A percentile compares a stretch with the other conserved stretches of the same genome.
phyloP scores from a whole-genome alignment of 257 asterid genomes.

The Mentha longifolia region DNA sequence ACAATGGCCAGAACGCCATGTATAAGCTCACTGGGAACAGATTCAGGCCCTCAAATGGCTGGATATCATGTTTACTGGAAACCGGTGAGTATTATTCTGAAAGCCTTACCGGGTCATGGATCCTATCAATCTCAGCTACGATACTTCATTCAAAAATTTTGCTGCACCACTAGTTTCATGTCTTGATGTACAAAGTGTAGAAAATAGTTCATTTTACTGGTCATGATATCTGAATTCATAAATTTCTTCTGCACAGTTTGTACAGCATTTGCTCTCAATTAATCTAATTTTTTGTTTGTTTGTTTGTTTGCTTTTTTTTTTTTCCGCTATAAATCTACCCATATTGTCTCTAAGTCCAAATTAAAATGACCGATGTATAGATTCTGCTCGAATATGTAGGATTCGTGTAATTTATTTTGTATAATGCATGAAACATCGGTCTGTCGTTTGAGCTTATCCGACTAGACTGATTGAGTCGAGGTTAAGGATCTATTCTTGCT shows the following conservation, averaged over 20 bases:
- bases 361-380: neutral
- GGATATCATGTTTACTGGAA: conserved; percentile 21
- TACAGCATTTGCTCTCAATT: conserved; percentile 13
- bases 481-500: neutral
- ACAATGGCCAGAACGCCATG: neutral
- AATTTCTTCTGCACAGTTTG: conserved; percentile 14
- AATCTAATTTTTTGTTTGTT: neutral
- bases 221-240: neutral
- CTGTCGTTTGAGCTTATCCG: neutral
- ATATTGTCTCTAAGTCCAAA: neutral
- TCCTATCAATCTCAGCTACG: neutral
- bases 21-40: conserved; percentile 4
- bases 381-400: neutral
- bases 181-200: conserved; percentile 15
- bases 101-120: conserved; percentile 3
- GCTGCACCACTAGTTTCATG: conserved; percentile 13
- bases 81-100: conserved; percentile 22
- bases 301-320: too few relatives aligned
- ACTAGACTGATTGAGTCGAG: neutral
- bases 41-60: conserved; percentile 15
- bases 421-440: neutral
- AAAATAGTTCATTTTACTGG: neutral
- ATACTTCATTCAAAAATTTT: neutral
- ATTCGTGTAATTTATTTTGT: neutral
- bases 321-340: neutral